Conservation (phyloP, 345 rosid species). For the Conringia planisiliqua region DNA sequence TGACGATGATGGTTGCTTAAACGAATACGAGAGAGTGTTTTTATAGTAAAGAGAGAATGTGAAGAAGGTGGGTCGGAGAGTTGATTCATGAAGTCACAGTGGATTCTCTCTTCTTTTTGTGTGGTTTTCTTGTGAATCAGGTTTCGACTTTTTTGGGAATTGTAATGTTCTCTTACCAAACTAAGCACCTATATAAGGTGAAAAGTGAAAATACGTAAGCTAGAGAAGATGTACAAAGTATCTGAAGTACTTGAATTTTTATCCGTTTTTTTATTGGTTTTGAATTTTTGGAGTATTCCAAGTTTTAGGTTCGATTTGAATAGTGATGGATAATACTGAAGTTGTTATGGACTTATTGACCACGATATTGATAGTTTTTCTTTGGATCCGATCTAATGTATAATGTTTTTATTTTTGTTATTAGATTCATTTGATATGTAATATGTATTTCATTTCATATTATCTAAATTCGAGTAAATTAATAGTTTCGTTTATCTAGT, state of each 20-base stretch:
- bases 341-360: neutral
- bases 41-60: constrained; percentile 16
- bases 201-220: neutral
- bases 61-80: constrained; percentile 28
- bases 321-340: neutral
- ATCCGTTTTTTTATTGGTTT: neutral
- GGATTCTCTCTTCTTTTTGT: neutral
- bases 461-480: no score
- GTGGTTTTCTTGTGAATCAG: constrained; percentile 27
- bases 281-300: neutral
- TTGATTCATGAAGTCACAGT: constrained; percentile 26
- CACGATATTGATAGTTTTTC: neutral
- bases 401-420: no score
- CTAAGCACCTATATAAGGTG: neutral
- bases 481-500: no score
- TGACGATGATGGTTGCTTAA: constrained; percentile 17
- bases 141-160: constrained; percentile 20
- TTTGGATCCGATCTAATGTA: no score
- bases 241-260: neutral
- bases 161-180: constrained; percentile 16
- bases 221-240: neutral
- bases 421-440: no score
- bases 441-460: no score
- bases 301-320: neutral
- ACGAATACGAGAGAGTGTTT: neutral